Base-by-base conservation (phyloP, 2,329 filamentous ascomycete species). In the Neurospora crassa region DNA sequence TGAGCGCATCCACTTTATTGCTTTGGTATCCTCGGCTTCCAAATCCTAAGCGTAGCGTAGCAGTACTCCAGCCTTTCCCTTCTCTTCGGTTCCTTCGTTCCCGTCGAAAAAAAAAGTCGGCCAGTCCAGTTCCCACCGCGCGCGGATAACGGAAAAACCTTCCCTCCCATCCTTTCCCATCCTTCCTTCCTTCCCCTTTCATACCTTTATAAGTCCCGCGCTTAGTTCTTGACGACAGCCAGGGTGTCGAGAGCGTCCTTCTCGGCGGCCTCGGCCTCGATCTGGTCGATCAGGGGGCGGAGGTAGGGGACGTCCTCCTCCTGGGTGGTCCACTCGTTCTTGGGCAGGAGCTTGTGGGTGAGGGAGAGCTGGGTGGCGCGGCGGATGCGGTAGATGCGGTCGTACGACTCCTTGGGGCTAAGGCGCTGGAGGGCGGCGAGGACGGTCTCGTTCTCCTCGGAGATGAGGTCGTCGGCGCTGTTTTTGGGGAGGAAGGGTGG, bases 301-400 rank as follows among this genome's bases (percentile, higher is more conserved):
- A 89, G 84, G 82, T 89, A 89, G 40, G 84, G 84, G 43, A 80
- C 77, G 76, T 89, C 87, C 83, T 86, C 83, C 78, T 86, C 82
- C 76, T 83, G 76, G 82, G 86, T 88, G 76, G 85, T 88, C 87
- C 87, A 89, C 79, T 89, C 81, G 42, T 84, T 79, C 83, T 86
- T 87, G 80, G 89, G 87, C 71, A 91, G 85, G 74, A 90, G 83
- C 84, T 89, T 89, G 82, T 90, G 89, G 78, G 85, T 81, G 79
- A 88, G 82, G 78, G 85, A 88, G 82, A 84, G 85, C 85, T 99
- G 96, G 84, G 96, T 90, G 79, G 96, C 95, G 84, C 96, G 91
- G 85, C 96, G 93, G 83, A 99, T 89, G 80, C 96, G 94, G 91
- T 94, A 99, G 82, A 98, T 90, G 82, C 96, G 95, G 86, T 99